Conservation (phyloP, 441 rosid genomes). For the Lepidium campestre region DNA sequence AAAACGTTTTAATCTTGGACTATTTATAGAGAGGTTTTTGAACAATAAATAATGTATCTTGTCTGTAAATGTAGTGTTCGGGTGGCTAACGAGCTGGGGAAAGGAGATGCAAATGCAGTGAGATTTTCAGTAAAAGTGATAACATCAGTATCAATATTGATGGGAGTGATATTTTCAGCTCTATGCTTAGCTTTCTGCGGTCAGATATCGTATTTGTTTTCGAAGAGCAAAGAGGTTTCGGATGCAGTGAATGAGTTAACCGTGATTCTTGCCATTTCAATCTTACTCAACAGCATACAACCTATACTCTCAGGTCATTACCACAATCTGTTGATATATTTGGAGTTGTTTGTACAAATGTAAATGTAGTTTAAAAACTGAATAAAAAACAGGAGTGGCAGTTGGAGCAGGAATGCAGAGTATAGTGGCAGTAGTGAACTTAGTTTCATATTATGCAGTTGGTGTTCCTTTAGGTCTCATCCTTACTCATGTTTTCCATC, state of each 20-base stretch:
- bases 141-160: constrained; percentile 26
- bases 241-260: constrained; percentile 41
- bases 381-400: constrained; percentile 43
- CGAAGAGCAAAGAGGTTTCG: constrained; percentile 38
- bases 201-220: constrained; percentile 41
- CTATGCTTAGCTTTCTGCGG: constrained; percentile 41
- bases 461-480: constrained; percentile 40
- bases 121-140: constrained; percentile 48
- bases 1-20: background rate
- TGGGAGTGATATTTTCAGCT: constrained; percentile 38
- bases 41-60: background rate
- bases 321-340: background rate
- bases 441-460: constrained; percentile 34
- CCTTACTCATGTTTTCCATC: constrained; percentile 31
- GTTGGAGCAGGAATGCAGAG: constrained; percentile 43
- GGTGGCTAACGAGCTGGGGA: constrained; percentile 71
- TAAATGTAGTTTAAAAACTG: too few relatives aligned
- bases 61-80: constrained; percentile 38
- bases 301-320: constrained; percentile 49
- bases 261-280: constrained; percentile 46
- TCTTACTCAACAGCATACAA: constrained; percentile 55
- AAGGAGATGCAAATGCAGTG: constrained; percentile 51
- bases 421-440: constrained; percentile 32
- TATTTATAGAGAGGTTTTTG: background rate
- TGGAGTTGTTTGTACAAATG: background rate